phyloP scores from a whole-genome alignment of 73 alveolate genomes.

The Paramecium primaurelia region DNA sequence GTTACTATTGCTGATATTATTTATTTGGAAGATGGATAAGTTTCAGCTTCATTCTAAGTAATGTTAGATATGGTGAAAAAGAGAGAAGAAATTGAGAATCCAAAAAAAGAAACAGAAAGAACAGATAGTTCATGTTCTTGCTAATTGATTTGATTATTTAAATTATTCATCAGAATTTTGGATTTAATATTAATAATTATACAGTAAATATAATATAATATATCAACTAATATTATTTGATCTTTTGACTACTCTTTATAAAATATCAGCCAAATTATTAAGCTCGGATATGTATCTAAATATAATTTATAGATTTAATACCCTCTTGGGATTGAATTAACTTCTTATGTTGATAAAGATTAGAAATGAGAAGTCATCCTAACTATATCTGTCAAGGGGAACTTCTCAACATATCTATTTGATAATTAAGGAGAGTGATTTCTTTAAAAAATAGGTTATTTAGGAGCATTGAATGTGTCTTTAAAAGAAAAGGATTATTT shows the following conservation, averaged over 20 bases:
- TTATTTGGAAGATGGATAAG: not conserved
- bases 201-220: not conserved
- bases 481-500: not conserved
- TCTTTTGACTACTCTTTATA: slow-evolving; percentile 18
- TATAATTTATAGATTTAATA: not conserved
- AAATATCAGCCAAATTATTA: not conserved
- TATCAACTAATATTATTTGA: not conserved
- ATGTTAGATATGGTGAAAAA: not conserved
- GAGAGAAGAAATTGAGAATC: slow-evolving; percentile 21
- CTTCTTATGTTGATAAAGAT: slow-evolving; percentile 5
- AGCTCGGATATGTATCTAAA: slow-evolving; percentile 16
- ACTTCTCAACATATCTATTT: not conserved
- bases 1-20: slow-evolving; percentile 30
- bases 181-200: not conserved
- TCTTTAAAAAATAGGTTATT: not conserved
- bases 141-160: slow-evolving; percentile 5
- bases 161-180: not conserved
- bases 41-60: not conserved
- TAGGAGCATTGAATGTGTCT: not conserved
- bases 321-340: not conserved
- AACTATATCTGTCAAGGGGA: slow-evolving; percentile 13
- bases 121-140: slow-evolving; percentile 22
- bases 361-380: slow-evolving; percentile 22
- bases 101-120: not conserved
- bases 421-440: not conserved